These are phyloP conservation scores for Monosporascus sp. DNA, from an alignment of 2,329 filamentous ascomycete species.

Conservation along the genomic window DNA sequence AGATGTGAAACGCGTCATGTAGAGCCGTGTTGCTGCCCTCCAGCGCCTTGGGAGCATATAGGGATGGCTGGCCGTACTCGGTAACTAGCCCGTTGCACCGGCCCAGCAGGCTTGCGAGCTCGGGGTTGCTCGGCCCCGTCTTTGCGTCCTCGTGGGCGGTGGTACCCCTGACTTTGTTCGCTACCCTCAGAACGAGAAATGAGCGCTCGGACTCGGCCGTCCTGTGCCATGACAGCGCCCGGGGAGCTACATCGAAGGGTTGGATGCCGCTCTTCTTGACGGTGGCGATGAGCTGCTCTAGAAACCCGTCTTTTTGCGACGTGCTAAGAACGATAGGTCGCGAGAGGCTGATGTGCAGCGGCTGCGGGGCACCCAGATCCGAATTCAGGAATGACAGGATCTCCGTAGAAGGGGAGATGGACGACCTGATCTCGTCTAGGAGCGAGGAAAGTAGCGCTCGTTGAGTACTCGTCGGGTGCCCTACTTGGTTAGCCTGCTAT, in stretches of 20 bases:
- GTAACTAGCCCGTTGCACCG: conserved; percentile 61
- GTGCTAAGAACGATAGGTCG: conserved; percentile 71
- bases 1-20: conserved; percentile 70
- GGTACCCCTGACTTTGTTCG: conserved; percentile 9
- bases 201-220: conserved; percentile 62
- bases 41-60: conserved; percentile 52
- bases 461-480: conserved; percentile 31
- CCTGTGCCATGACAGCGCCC: conserved; percentile 43
- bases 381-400: conserved; percentile 66
- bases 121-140: conserved; percentile 32
- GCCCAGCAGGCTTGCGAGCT: conserved; percentile 57
- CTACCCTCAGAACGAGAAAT: conserved; percentile 76
- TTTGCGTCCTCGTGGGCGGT: not conserved
- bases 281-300: conserved; percentile 43
- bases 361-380: conserved; percentile 70
- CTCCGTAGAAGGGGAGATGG: conserved; percentile 22
- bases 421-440: conserved; percentile 31
- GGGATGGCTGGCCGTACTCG: conserved; percentile 58
- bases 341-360: conserved; percentile 88
- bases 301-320: conserved; percentile 65
- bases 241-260: conserved; percentile 35
- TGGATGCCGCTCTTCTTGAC: conserved; percentile 31
- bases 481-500: conserved; percentile 7
- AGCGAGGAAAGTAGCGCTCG: conserved; percentile 41
- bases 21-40: conserved; percentile 12